Evolutionary conservation across 192 early-diverging fungal genomes (phyloP), one percentile per base, ranked within the genome.

Genomic region (Helicostylum pulchrum): DNA sequence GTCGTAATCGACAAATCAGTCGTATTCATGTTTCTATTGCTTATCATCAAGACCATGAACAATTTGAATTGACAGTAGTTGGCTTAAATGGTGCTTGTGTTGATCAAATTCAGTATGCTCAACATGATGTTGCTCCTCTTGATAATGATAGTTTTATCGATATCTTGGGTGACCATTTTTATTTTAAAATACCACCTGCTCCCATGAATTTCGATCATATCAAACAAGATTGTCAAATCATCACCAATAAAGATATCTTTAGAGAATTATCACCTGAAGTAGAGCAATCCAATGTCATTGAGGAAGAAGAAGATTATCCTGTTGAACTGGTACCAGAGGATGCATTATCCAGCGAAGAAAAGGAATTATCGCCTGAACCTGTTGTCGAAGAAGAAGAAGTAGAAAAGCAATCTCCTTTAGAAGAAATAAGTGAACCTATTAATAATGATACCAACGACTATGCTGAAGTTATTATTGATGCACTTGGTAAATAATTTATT

Each of bases 401-500:
- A 34, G 12, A 17, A 1, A 14, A 47, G 12, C n/a, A 12, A 12
- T 19, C 51, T 42, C 31, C 61, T 53, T 32, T 42, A 11, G 32
- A 47, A 44, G 30, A 19, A 31, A 73, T 15, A 32, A 58, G 45
- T 43, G 74, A 65, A 47, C 23, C 31, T 42, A 55, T 66, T 56
- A 2, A 45, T 15, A 46, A 64, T 11, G 61, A 53, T 19, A 51
- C 71, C 53, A 46, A 32, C 34, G 63, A 67, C 58, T 82, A 78
- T 53, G 73, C 76, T 10, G 76, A 80, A 63, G 65, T 78, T 36
- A 80, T 83, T 66, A 80, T 83, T 50, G 81, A 83, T 53, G 76
- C 75, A 15, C 50, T 83, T 9, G 74, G 74, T 76, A 65, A 61
- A 51, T 31, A 26, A 26, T 26, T 26, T 26, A 14, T 20, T 8